Evolutionary conservation across 352 stramenopile species (phyloP), one percentile per base, ranked within the genome.

Genomic region (Phytopythium chamaehyphon): DNA sequence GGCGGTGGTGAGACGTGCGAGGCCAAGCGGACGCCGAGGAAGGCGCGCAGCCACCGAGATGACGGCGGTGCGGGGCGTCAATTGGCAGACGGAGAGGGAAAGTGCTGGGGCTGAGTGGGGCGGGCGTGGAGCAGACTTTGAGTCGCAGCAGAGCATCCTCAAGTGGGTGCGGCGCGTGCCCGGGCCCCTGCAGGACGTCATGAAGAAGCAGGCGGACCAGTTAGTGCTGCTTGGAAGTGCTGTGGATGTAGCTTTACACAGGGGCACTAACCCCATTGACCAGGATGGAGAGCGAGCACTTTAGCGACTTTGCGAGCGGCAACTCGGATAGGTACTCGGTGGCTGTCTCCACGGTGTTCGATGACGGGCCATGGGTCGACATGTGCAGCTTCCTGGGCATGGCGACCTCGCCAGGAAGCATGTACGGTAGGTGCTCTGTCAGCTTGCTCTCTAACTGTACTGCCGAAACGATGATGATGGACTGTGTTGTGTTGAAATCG

Each of bases 331-430:
- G 68, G 33, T 72, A 70, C 54, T 71, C 68, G 0, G 67, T 76
- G 19, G 40, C 57, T 10, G 85, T 89, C 39, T 69, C 71, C 44
- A 91, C 76, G 2, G 73, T 86, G 21, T 93, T 93, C 60, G 83
- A 93, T 49, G 59, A 87, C 37, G 83, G 83, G 1, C 63, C 83
- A 35, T 93, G 83, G 83, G 81, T 91, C 50, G 74, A 89, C 11
- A 90, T 93, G 73, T 93, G 83, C 47, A 55, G 69, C 26, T 83
- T 64, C 40, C 40, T 89, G 7, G 69, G 71, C 12, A 73, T 90
- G 42, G 35, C 43, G 11, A 73, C 71, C 1, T 64, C 53, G 9
- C 59, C 66, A 19, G 83, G 83, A n/a, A 67, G 56, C 23, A 61
- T 88, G 11, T 90, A 91, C n/a, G 83, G 83, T 90, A 18, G 10